Evolutionary conservation across 2,329 filamentous ascomycete species (phyloP).

Genomic region (Tolypocladium capitatum): DNA sequence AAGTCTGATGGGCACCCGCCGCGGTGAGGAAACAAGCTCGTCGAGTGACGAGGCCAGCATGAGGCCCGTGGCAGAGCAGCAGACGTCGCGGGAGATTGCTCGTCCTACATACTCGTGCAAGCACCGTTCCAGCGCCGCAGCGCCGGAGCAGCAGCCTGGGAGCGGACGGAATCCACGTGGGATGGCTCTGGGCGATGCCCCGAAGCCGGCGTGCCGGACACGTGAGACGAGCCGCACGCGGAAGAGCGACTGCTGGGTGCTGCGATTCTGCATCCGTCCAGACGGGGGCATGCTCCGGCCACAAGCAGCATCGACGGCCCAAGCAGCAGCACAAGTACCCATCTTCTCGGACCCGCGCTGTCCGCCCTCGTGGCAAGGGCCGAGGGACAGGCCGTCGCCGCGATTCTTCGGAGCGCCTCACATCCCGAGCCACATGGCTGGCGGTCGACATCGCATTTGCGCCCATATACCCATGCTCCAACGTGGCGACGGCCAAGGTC

Average conservation of each 20-base stretch:
- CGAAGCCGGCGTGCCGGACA: background rate
- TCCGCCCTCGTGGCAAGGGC: too few relatives aligned
- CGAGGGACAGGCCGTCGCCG: background rate
- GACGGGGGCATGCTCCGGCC: background rate
- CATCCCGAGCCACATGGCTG: slow-evolving; percentile 17
- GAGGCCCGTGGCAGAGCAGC: background rate
- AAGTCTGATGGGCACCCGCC: too few relatives aligned
- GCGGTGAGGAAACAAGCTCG: background rate
- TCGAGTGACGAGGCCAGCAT: background rate
- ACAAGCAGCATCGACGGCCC: background rate
- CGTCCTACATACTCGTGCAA: too few relatives aligned
- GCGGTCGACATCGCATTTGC: too few relatives aligned
- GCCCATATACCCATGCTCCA: too few relatives aligned
- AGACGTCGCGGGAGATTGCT: background rate
- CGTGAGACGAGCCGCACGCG: background rate
- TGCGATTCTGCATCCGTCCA: background rate
- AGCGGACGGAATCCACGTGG: background rate
- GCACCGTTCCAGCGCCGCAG: background rate
- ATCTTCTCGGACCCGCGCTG: too few relatives aligned
- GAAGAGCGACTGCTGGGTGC: background rate
- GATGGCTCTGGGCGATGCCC: background rate
- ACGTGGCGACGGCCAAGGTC: slow-evolving; percentile 15
- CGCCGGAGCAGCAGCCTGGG: background rate
- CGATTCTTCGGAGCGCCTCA: slow-evolving; percentile 6
- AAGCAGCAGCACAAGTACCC: too few relatives aligned